Conservation (phyloP, 345 rosid genomes). For the Citrus inodora region DNA sequence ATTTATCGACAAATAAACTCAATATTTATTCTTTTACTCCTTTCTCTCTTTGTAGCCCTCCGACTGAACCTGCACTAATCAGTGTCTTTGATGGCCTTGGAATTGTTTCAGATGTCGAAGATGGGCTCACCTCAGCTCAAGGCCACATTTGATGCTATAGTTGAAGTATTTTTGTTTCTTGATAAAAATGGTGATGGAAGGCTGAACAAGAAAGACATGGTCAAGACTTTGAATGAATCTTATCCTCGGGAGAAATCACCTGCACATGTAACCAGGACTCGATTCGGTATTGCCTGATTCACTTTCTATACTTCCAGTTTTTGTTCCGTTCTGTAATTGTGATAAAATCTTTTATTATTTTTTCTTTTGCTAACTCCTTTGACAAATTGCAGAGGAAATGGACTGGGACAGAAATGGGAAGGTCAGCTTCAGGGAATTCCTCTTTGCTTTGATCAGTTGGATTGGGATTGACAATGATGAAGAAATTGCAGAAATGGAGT, state of each 20-base stretch:
- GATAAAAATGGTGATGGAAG: constrained; percentile 79
- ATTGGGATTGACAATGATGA: constrained; percentile 60
- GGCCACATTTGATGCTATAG: constrained; percentile 65
- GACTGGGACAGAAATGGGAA: constrained; percentile 81
- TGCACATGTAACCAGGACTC: constrained; percentile 50
- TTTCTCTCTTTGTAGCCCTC: background rate
- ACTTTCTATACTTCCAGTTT: background rate
- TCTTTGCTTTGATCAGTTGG: constrained; percentile 73
- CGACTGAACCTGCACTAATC: background rate
- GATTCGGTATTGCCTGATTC: constrained; percentile 53
- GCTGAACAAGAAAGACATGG: constrained; percentile 66
- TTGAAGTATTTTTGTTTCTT: constrained; percentile 77
- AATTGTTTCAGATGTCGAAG: constrained; percentile 39
- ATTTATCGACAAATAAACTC: constrained; percentile 23
- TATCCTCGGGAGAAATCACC: constrained; percentile 74
- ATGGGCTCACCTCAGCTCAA: constrained; percentile 47
- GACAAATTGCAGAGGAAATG: constrained; percentile 73
- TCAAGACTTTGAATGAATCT: constrained; percentile 61
- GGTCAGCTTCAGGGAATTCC: constrained; percentile 77
- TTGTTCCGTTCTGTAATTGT: background rate
- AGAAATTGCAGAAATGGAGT: constrained; percentile 20
- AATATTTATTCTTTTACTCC: background rate
- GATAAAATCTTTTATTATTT: background rate
- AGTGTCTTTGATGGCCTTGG: constrained; percentile 9
- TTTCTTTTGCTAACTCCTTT: constrained; percentile 15